Conservation (phyloP, 2,329 filamentous ascomycete species). For the Tolypocladium inflatum region DNA sequence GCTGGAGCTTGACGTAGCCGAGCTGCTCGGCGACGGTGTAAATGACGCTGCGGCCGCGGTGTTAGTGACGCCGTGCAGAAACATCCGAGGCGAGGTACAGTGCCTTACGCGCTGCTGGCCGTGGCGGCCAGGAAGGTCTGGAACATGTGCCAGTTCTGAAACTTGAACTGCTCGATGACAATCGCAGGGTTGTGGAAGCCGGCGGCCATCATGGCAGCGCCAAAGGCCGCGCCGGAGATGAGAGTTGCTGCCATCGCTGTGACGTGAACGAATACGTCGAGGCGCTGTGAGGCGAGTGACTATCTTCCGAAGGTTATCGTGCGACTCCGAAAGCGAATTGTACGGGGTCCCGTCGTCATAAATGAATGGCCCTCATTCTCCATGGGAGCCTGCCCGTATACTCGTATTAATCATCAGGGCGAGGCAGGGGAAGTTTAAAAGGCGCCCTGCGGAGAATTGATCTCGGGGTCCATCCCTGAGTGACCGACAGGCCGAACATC, state of each 20-base stretch:
- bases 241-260: conserved; percentile 19
- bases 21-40: conserved; percentile 35
- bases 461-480: not conserved
- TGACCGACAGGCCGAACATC: not conserved
- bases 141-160: conserved; percentile 56
- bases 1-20: conserved; percentile 31
- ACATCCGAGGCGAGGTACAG: not conserved
- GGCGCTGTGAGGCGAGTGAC: not conserved
- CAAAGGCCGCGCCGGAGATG: conserved; percentile 48
- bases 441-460: not conserved
- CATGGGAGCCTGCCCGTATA: not conserved
- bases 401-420: not conserved
- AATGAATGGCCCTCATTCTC: not conserved
- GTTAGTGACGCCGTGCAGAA: not conserved
- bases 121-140: conserved; percentile 55
- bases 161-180: conserved; percentile 50
- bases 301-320: not conserved
- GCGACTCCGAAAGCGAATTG: not conserved
- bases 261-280: too few species aligned
- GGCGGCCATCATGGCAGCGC: conserved; percentile 48
- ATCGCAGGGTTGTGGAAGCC: conserved; percentile 51
- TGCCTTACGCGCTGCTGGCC: conserved; percentile 49
- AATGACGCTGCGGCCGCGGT: conserved; percentile 23
- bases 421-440: not conserved
- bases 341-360: not conserved